Evolutionary conservation across 306 rosid genomes (phyloP), one percentile per base, ranked within the genome.

Genomic region (Arachis stenosperma): DNA sequence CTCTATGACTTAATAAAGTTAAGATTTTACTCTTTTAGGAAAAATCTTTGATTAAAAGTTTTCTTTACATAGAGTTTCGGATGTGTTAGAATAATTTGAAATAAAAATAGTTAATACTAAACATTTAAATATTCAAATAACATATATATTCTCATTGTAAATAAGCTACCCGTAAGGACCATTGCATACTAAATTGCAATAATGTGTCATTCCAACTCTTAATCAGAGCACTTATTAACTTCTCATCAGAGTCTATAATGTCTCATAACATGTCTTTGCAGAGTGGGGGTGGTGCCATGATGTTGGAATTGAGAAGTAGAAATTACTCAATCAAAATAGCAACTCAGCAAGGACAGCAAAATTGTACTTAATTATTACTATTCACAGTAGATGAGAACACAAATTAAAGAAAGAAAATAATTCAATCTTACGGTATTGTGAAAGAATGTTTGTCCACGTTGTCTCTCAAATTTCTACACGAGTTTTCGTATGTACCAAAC

Each of bases 401-500:
- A 55, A 37, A 14, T 37, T 36, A 48, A 63, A 52, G 70, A 62
- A 73, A 51, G 76, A 17, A 51, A 39, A 67, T 61, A 17, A 37
- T 69, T 61, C 77, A 48, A 58, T 65, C 17, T 53, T n/a, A 14
- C 65, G 29, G 5, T 53, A 1, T 30, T 71, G 6, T 15, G 42
- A 66, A 56, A 75, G 33, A 55, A 75, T 29, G 47, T 43, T 43
- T 75, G 60, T 65, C 30, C 51, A 13, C 8, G 30, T 15, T 8
- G 27, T 17, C 57, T 66, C 51, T 33, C 3, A 33, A 56, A 57
- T 43, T 58, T 5, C 43, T 29, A 14, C 60, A 44, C 56, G 72
- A 56, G 79, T n/a, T 66, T 67, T 44, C 61, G 47, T 67, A 66
- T 66, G 51, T 57, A 50, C 48, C 58, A 55, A 56, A 64, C 46